phyloP scores from a whole-genome alignment of 768 basidiomycete genomes.

The Cystobasidium tubakii region DNA sequence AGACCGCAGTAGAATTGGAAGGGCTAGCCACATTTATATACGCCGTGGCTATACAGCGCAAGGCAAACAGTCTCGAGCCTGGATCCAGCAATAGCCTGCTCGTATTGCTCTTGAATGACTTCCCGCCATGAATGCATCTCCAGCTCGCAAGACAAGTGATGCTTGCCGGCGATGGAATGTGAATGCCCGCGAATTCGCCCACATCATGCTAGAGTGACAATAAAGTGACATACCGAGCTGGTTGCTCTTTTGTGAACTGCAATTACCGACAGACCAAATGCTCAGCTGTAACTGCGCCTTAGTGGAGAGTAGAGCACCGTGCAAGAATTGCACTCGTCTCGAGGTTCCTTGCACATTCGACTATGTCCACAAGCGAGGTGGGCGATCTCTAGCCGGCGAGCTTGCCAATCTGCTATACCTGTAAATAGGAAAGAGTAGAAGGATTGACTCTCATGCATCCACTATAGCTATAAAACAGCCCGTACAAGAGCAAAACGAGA shows the following conservation, averaged over 20 bases:
- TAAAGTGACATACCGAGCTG: no score
- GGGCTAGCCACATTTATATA: no score
- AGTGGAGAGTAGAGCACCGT: not conserved
- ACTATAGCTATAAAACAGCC: not conserved
- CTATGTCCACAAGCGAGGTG: not conserved
- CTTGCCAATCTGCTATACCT: not conserved
- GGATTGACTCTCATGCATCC: not conserved
- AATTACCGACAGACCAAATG: not conserved
- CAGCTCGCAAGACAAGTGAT: not conserved
- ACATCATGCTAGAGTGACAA: no score
- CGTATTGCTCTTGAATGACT: not conserved
- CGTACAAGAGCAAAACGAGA: not conserved
- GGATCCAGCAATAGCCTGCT: not conserved
- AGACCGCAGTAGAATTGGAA: no score
- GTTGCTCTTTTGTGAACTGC: no score
- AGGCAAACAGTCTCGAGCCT: not conserved
- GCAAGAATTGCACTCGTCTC: not conserved
- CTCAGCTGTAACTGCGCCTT: not conserved
- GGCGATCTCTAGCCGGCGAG: not conserved
- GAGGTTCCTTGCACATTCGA: not conserved
- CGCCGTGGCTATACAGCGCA: no score
- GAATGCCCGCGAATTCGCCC: not conserved
- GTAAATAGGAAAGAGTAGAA: no score
- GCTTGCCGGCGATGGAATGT: not conserved
- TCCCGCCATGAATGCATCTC: not conserved